Evolutionary conservation across 2,329 filamentous ascomycete species (phyloP).

Genomic region (Pseudogymnoascus pannorum): DNA sequence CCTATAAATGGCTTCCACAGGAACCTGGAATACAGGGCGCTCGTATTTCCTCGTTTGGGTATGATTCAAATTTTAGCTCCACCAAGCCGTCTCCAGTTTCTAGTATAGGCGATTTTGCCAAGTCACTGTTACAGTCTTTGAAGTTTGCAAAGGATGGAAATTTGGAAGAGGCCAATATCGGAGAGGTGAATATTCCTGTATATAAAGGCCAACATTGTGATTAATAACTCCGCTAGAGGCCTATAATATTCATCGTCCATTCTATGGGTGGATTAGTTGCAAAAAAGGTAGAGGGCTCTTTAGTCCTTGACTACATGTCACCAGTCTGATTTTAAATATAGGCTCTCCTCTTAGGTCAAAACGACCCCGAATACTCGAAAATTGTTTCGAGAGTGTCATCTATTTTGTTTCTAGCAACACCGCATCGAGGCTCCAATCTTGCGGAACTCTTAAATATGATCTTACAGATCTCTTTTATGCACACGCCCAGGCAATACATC

Average conservation of each 20-base stretch:
- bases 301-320: no score
- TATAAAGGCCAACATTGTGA: no score
- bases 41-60: conserved; percentile 31
- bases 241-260: conserved; percentile 38
- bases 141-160: conserved; percentile 16
- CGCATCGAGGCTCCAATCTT: conserved; percentile 35
- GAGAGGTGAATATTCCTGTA: neutral
- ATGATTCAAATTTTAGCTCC: conserved; percentile 19
- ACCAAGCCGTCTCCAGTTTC: neutral
- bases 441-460: conserved; percentile 33
- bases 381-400: conserved; percentile 28
- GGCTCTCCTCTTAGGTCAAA: conserved; percentile 17
- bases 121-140: conserved; percentile 23
- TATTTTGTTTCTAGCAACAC: conserved; percentile 36
- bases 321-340: no score
- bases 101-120: conserved; percentile 26
- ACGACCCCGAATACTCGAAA: conserved; percentile 24
- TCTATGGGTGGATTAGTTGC: conserved; percentile 37
- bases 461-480: conserved; percentile 22
- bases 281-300: conserved; percentile 20
- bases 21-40: conserved; percentile 29
- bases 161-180: conserved; percentile 11
- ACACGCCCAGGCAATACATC: conserved; percentile 32
- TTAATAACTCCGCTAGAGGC: conserved; percentile 13
- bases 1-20: conserved; percentile 27